Evolutionary conservation across 192 early-diverging fungal genomes (phyloP), one percentile per base, ranked within the genome.

Genomic region (Entrophospora sp.): DNA sequence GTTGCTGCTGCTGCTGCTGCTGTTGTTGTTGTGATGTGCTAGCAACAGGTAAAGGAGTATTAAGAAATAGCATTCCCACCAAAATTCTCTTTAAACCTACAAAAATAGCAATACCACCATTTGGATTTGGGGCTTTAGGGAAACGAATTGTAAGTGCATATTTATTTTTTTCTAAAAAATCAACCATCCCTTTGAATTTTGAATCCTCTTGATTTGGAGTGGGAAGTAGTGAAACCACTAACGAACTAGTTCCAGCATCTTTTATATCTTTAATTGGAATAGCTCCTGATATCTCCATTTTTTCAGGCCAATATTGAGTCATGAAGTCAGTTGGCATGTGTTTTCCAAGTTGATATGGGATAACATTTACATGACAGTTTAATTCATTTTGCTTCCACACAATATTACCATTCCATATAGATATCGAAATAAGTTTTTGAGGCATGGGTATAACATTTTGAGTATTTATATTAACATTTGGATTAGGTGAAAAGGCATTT

Each of bases 401-500:
- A 16, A 57, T 57, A 36, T 36, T 30, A 22, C 55, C 55, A 57
- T 20, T 57, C 55, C 55, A 57, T 24, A 57, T 36, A n/a, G n/a
- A n/a, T n/a, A n/a, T n/a, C n/a, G n/a, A n/a, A n/a, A n/a, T n/a
- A n/a, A n/a, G n/a, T n/a, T n/a, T n/a, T n/a, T n/a, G n/a, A n/a
- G n/a, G n/a, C n/a, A n/a, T n/a, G n/a, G n/a, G n/a, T n/a, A n/a
- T n/a, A n/a, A n/a, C n/a, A n/a, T n/a, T n/a, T n/a, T n/a, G n/a
- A n/a, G n/a, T n/a, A n/a, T n/a, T n/a, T n/a, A n/a, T n/a, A n/a
- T n/a, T n/a, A n/a, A n/a, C n/a, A n/a, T n/a, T n/a, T n/a, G n/a
- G n/a, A n/a, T n/a, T n/a, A n/a, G n/a, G n/a, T n/a, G n/a, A n/a
- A n/a, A n/a, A n/a, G n/a, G n/a, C n/a, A n/a, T n/a, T n/a, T n/a